Base-by-base conservation (phyloP, 2,329 filamentous ascomycete species). In the Sporothrix globosa region DNA sequence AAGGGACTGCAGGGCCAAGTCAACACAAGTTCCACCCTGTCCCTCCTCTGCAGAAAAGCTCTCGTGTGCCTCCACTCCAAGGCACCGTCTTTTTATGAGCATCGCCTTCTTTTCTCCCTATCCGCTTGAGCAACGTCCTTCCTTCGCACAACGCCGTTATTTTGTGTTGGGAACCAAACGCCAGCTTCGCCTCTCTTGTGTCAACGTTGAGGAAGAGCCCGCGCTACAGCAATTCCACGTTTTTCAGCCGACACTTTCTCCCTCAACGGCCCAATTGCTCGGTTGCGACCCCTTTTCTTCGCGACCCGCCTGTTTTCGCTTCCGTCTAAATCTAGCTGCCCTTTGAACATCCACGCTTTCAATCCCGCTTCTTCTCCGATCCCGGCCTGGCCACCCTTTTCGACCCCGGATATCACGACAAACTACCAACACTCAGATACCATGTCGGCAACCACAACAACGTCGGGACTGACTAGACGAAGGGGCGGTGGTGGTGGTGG, bases 401-500 rank as follows among this genome's bases (percentile, higher is more conserved):
- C 48, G 14, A 21, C 10, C 34, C 30, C 27, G 1, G n/a, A 13
- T 6, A 53, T 13, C 56, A 21, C 21, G 9, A 46, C 34, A 56
- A 10, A 24, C 6, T 30, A 24, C 21, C 19, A 14, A 58, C 39
- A 56, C 24, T 19, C 14, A 46, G n/a, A 34, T 48, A 48, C 44
- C 63, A 73, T 73, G 73, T 72, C 70, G 24, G 69, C 72, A 21
- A 73, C 73, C 24, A 69, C 73, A 54, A 73, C 72, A 1, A 83
- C 82, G 75, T 83, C 83, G 72, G 75, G 75, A 53, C 81, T 89
- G 78, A 89, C 87, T 72, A 81, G 87, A 80, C 86, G 87, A 86
- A 85, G 91, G 85, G 86, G 92, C 87, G 85, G 87, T 86, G 85
- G 92, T 85, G 83, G 78, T 61, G 80, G 82, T 85, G 90, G 80